Conservation (phyloP, 2,329 filamentous ascomycete species). For the Fusarium sp. region DNA sequence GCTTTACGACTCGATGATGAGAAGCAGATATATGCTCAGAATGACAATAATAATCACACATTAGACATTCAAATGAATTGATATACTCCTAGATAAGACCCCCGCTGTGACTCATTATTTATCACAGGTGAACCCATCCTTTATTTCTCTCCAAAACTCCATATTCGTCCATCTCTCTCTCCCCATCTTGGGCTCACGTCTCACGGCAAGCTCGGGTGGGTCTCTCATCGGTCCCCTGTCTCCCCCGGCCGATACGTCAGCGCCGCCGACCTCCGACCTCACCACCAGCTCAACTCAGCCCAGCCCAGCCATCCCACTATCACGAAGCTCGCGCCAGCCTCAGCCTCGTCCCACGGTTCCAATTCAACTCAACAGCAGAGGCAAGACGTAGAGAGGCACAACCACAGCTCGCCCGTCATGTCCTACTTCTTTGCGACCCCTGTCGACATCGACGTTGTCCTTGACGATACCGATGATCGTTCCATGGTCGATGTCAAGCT, state of each 20-base stretch:
- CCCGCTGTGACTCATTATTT: too few species aligned
- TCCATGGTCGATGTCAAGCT: conserved; percentile 98
- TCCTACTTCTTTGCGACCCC: conserved; percentile 98
- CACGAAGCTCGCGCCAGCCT: conserved; percentile 37
- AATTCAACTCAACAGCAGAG: conserved; percentile 5
- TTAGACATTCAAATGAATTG: neutral
- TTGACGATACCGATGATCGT: conserved; percentile 93
- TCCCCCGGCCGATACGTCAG: conserved; percentile 53
- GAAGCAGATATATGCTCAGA: conserved; percentile 1
- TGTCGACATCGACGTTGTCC: conserved; percentile 98
- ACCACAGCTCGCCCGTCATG: conserved; percentile 67
- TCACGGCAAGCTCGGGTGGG: conserved; percentile 45
- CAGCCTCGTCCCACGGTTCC: conserved; percentile 29
- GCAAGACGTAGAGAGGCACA: conserved; percentile 4
- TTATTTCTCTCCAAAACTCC: neutral
- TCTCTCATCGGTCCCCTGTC: conserved; percentile 42
- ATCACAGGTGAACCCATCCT: too few species aligned
- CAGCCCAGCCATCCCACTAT: conserved; percentile 41
- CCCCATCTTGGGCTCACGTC: neutral
- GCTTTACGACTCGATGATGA: neutral
- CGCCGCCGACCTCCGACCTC: conserved; percentile 44
- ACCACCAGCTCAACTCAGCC: conserved; percentile 31
- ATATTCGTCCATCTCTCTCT: neutral
- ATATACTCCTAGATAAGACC: neutral
- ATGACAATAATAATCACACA: neutral